Evolutionary conservation across 2,329 filamentous ascomycete genomes (phyloP), one percentile per base, ranked within the genome.

Genomic region (Alternaria sp.): DNA sequence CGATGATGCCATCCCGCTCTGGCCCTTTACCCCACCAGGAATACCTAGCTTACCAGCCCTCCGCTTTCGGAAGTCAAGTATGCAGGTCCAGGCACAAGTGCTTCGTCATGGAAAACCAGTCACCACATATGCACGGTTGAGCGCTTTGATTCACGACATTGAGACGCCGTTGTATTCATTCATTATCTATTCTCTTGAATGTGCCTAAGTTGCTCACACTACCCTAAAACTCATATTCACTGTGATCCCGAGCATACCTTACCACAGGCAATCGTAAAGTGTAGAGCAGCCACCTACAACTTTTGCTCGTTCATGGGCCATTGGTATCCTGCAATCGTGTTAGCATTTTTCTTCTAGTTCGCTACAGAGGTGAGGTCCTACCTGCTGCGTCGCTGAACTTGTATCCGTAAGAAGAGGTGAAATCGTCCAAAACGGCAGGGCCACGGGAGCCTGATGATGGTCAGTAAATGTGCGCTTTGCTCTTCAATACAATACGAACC

Each of bases 371-470:
- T 61, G 57, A 64, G 44, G 56, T 63, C 73, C 58, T 72, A 79
- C 94, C 94, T 71, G 94, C 92, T 64, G 94, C 93, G 75, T 99
- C 95, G 78, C 92, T 96, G 85, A 99, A 99, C 82, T 97, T 97
- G 87, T 99, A 99, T 67, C 95, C 95, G 79, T 97, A 99, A 6
- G 94, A 97, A 41, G 94, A 91, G 32, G 94, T 98, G 84, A 99
- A 99, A 83, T 99, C 95, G 73, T 99, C 95, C 58, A 99, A 87
- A 38, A 99, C 94, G 57, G 94, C 92, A 28, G 96, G 96, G 63
- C 96, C 95, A 74, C 96, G 94, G 62, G 95, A 99, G 70, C 95
- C 95, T 99, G 71, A 41, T 18, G n/a, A 38, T 38, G 49, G 54
- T 78, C 59, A 75, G 73, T 71, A 12, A 22, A 40, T 36, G n/a